phyloP scores from a whole-genome alignment of 2,329 filamentous ascomycete species.

The Arthrobotrys entomopaga region DNA sequence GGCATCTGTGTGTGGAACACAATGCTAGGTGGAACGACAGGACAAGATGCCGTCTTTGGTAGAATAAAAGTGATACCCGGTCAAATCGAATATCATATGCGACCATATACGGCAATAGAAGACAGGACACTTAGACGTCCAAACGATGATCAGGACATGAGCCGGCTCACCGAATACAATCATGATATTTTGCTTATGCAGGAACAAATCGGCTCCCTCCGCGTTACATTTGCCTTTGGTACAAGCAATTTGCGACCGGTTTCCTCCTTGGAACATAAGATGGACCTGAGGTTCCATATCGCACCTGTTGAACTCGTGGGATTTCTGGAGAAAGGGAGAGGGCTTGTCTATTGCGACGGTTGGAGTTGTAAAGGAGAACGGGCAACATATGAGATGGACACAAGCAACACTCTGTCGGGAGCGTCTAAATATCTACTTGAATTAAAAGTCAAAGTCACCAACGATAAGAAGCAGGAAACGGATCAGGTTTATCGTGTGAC shows the following conservation, averaged over 20 bases:
- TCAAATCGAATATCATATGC: background rate
- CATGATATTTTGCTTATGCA: background rate
- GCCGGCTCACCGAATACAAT: background rate
- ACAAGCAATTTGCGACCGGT: background rate
- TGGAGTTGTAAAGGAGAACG: background rate
- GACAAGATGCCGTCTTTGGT: background rate
- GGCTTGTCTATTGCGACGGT: background rate
- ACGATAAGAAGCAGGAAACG: background rate
- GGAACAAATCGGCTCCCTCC: background rate
- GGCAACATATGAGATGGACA: no score
- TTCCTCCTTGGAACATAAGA: background rate
- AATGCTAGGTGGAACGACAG: background rate
- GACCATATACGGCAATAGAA: background rate
- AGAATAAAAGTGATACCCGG: background rate
- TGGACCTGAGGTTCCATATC: background rate
- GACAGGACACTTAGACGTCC: background rate
- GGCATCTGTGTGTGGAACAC: background rate
- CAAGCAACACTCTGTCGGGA: no score
- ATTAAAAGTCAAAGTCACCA: background rate
- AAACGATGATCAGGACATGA: background rate
- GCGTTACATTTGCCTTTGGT: background rate
- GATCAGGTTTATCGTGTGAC: background rate
- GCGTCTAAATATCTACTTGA: no score
- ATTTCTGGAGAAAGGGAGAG: background rate
- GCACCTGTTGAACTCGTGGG: background rate